Percentiles rank a stretch among this genome's conserved stretches.
Conservation (phyloP, 176 grass and related monocot species). For the Elaeis guineensis region DNA sequence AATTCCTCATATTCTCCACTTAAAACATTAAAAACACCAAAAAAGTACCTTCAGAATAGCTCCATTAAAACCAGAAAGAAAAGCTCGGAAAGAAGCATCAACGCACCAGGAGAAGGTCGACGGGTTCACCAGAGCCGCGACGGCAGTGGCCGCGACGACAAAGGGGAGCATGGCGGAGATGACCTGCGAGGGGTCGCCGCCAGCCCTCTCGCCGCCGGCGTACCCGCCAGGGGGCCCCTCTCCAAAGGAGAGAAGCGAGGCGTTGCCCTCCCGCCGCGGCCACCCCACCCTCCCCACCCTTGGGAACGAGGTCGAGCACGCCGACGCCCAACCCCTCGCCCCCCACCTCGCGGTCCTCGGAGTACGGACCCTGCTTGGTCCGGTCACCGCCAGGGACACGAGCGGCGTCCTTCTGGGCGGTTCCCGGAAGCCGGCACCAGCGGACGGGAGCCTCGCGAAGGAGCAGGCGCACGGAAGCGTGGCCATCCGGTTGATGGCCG, state of each 20-base stretch:
- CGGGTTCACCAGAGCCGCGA: conserved; percentile 62
- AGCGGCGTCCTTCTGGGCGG: too few relatives aligned
- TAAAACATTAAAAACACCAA: background rate
- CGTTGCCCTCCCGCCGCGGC: conserved; percentile 40
- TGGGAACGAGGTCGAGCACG: conserved; percentile 49
- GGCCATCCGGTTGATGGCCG: too few relatives aligned
- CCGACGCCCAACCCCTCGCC: conserved; percentile 18
- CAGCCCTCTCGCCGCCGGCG: conserved; percentile 6
- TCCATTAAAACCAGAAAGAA: conserved; percentile 1
- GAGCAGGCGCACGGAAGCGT: too few relatives aligned
- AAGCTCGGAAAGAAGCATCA: background rate
- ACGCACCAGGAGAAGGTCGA: conserved; percentile 73
- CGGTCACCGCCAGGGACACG: background rate
- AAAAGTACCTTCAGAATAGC: background rate
- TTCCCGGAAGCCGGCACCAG: too few relatives aligned
- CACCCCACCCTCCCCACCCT: conserved; percentile 38
- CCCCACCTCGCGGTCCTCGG: background rate
- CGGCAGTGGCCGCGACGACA: conserved; percentile 61
- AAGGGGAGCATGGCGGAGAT: conserved; percentile 66
- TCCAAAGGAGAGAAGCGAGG: conserved; percentile 46
- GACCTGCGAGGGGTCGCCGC: conserved; percentile 38
- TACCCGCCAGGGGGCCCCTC: background rate
- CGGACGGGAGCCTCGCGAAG: too few relatives aligned
- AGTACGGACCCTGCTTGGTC: conserved; percentile 1
- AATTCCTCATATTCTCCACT: too few relatives aligned